phyloP scores from a whole-genome alignment of 2,329 filamentous ascomycete species.

The Laburnicola sp. region DNA sequence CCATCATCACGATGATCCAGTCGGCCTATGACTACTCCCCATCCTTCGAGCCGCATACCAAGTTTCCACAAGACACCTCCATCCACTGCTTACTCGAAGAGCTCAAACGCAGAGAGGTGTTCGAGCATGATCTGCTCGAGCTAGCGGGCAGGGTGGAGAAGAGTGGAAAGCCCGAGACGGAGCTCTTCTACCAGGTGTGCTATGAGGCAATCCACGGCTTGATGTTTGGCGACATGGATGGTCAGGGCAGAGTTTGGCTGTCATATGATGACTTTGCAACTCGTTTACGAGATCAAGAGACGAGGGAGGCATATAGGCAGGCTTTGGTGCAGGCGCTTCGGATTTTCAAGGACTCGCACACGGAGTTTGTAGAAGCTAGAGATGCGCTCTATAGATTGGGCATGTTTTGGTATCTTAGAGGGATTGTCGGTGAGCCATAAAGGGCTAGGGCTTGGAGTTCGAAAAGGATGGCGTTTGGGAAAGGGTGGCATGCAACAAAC shows the following conservation, averaged over 20 bases:
- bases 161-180: not conserved
- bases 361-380: constrained; percentile 1
- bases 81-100: not conserved
- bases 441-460: not conserved
- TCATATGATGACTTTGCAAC: not conserved
- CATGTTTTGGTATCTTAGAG: constrained; percentile 7
- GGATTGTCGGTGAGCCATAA: not conserved
- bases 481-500: not conserved
- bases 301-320: not conserved
- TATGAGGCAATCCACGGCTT: not conserved
- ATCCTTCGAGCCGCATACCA: not conserved
- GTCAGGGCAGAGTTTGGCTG: not conserved
- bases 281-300: not conserved
- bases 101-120: not conserved
- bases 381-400: constrained; percentile 3
- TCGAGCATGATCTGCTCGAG: constrained; percentile 2
- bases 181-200: constrained; percentile 7
- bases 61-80: constrained; percentile 1
- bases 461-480: not conserved
- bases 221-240: not conserved
- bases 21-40: constrained; percentile 4
- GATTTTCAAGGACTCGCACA: not conserved
- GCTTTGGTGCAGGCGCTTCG: constrained; percentile 3
- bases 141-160: not conserved
- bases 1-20: constrained; percentile 1